phyloP scores from a whole-genome alignment of 2,329 filamentous ascomycete species.

The Talaromyces sp. region DNA sequence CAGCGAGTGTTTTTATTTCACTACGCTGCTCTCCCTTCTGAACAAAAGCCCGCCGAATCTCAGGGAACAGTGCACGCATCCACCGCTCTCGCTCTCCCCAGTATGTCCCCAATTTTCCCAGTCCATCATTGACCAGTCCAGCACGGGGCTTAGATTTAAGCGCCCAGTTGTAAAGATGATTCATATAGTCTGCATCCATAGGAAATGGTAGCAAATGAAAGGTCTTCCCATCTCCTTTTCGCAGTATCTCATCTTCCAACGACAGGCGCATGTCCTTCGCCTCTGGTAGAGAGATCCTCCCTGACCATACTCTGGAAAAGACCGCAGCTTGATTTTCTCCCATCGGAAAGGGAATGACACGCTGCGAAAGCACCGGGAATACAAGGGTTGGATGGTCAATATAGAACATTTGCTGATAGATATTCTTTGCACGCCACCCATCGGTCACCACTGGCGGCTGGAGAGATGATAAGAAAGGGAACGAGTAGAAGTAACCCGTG shows the following conservation, averaged over 20 bases:
- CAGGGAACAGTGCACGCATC: conserved; percentile 68
- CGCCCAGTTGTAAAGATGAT: conserved; percentile 49
- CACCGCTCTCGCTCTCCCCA: conserved; percentile 75
- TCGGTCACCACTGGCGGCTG: conserved; percentile 63
- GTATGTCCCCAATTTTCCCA: conserved; percentile 67
- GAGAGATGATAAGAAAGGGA: conserved; percentile 67
- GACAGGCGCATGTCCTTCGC: conserved; percentile 67
- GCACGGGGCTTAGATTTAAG: conserved; percentile 36
- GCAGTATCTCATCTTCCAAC: conserved; percentile 54
- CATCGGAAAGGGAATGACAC: conserved; percentile 84
- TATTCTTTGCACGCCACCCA: conserved; percentile 69
- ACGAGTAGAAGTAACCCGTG: conserved; percentile 85
- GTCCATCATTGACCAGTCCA: conserved; percentile 46
- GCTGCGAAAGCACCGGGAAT: conserved; percentile 75
- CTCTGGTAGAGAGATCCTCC: conserved; percentile 66
- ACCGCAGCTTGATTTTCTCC: conserved; percentile 78
- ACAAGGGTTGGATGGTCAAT: conserved; percentile 75
- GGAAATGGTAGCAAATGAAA: conserved; percentile 61
- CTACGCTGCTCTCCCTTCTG: conserved; percentile 60
- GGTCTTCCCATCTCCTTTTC: conserved; percentile 50
- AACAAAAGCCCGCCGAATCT: conserved; percentile 74
- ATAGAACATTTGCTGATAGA: conserved; percentile 81
- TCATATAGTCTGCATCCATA: conserved; percentile 49
- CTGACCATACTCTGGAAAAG: conserved; percentile 76
- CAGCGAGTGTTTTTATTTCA: conserved; percentile 65